A percentile compares a stretch with the other conserved stretches of the same genome.
Conservation (phyloP, 208 protist species). For the Spongospora subterranea region DNA sequence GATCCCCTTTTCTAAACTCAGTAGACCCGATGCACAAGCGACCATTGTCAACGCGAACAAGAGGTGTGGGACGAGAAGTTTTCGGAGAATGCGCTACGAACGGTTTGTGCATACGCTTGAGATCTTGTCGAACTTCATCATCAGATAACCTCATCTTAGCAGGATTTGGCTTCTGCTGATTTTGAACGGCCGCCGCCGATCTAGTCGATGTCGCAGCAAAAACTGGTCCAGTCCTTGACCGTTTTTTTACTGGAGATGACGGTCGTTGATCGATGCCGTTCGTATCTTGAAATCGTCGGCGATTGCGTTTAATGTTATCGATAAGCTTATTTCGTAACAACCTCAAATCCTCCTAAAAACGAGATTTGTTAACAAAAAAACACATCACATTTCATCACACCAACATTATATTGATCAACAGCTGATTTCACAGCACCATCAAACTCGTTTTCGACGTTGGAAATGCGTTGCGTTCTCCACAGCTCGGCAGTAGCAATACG, state of each 20-base stretch:
- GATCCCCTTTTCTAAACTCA: neutral
- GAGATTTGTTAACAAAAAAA: neutral
- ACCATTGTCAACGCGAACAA: conserved; percentile 28
- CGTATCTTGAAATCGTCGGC: neutral
- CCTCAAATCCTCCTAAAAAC: neutral
- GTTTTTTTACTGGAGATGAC: neutral
- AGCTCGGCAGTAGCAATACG: neutral
- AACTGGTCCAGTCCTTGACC: neutral
- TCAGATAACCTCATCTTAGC: conserved; percentile 28
- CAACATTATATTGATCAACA: conserved; percentile 24
- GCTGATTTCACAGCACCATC: conserved; percentile 39
- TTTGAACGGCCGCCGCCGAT: neutral
- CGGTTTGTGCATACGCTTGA: neutral
- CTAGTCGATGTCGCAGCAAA: neutral
- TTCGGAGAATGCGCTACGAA: neutral
- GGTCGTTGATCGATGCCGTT: neutral
- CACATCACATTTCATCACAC: neutral
- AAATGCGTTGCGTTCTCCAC: neutral
- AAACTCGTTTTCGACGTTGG: conserved; percentile 53
- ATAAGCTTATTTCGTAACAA: neutral
- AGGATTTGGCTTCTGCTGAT: neutral
- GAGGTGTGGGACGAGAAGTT: neutral
- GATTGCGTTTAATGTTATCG: conserved; percentile 40
- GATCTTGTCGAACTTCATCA: conserved; percentile 1
- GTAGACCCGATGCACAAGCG: neutral